Evolutionary conservation across 352 stramenopile species (phyloP).

Genomic region (Phytophthora uliginosa): DNA sequence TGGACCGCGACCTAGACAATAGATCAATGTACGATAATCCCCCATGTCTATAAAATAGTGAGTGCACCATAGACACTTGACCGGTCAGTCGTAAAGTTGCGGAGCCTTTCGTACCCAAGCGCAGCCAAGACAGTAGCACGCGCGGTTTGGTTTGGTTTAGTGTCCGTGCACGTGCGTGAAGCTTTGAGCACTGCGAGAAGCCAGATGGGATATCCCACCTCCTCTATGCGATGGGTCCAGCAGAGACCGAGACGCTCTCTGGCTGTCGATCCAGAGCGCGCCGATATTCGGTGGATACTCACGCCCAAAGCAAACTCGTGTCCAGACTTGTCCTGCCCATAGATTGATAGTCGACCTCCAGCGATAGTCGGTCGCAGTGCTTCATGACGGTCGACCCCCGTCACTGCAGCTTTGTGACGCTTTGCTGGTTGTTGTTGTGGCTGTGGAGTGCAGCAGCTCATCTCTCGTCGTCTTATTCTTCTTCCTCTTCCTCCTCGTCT

Average conservation of each 20-base stretch:
- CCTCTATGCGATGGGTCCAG: conserved; percentile 34
- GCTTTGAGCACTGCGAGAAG: conserved; percentile 3
- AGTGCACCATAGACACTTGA: background rate
- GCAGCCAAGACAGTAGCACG: conserved; percentile 29
- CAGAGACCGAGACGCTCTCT: conserved; percentile 35
- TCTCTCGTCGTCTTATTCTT: conserved; percentile 27
- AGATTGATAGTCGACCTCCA: conserved; percentile 12
- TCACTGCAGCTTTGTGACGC: conserved; percentile 2
- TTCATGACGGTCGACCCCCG: background rate
- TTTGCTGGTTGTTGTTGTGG: background rate
- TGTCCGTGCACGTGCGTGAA: background rate
- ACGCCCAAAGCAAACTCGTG: conserved; percentile 17
- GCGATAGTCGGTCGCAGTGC: background rate
- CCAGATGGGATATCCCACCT: conserved; percentile 23
- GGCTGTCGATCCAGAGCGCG: background rate
- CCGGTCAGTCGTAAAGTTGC: background rate
- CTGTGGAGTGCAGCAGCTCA: conserved; percentile 5
- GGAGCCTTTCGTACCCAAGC: background rate
- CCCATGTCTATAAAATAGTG: background rate
- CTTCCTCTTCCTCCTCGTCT: background rate
- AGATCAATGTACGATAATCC: background rate
- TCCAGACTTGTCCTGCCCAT: too few relatives aligned
- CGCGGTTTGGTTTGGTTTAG: too few relatives aligned
- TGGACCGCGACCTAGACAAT: conserved; percentile 28
- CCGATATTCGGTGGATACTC: conserved; percentile 10